Conservation (phyloP, 164 flowering plant species). For the Vitis rotundifolia region DNA sequence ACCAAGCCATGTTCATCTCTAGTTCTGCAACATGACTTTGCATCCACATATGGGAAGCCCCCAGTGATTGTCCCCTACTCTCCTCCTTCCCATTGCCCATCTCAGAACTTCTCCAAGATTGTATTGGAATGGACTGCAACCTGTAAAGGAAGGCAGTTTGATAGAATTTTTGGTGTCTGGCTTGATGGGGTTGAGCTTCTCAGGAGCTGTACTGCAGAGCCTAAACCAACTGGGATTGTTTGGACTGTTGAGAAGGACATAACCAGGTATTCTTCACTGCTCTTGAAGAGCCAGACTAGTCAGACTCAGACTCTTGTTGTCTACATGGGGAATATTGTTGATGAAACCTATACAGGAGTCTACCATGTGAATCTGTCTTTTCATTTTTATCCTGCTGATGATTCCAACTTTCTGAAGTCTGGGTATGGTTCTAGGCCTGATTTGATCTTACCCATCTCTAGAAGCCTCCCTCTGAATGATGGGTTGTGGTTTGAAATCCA, state of each 20-base stretch:
- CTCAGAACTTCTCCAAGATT: slow-evolving; percentile 13
- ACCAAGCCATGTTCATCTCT: slow-evolving; percentile 50
- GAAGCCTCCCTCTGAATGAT: background rate
- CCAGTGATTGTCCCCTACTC: background rate
- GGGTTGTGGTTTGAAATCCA: slow-evolving; percentile 7
- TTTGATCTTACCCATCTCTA: background rate
- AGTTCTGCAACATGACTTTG: slow-evolving; percentile 63
- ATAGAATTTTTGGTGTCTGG: background rate
- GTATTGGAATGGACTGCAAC: background rate
- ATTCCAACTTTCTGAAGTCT: background rate
- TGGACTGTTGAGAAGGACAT: slow-evolving; percentile 7
- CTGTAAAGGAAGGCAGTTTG: background rate
- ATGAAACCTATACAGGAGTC: too few relatives aligned
- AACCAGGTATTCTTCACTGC: slow-evolving; percentile 4
- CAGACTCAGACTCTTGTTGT: too few relatives aligned
- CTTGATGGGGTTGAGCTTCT: slow-evolving; percentile 5
- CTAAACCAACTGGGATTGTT: background rate
- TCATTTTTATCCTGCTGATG: background rate
- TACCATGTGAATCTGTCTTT: too few relatives aligned
- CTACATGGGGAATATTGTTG: too few relatives aligned
- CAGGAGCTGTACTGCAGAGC: background rate
- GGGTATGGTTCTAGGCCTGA: background rate
- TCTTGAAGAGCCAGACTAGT: background rate
- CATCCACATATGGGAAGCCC: slow-evolving; percentile 53
- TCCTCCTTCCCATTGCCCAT: background rate